These are phyloP conservation scores for Trichaptum fuscoviolaceum DNA, from an alignment of 768 basidiomycete genomes.

Conservation along the genomic window DNA sequence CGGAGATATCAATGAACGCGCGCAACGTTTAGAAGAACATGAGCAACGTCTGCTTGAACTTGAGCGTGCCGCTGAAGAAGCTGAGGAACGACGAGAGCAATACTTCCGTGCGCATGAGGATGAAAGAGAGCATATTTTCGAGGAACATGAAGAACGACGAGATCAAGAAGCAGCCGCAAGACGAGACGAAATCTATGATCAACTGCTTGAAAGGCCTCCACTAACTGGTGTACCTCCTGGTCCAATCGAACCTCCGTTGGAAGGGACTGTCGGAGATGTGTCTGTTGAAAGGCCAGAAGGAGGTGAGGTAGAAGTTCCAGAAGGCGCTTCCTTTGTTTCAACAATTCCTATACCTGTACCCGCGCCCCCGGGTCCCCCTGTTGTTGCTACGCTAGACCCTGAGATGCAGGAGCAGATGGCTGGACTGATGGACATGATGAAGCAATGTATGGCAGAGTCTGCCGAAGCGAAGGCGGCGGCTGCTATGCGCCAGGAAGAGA, in stretches of 20 bases:
- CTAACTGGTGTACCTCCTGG: constrained; percentile 10
- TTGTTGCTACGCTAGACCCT: neutral
- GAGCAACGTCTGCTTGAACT: constrained; percentile 46
- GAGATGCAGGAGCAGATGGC: constrained; percentile 6
- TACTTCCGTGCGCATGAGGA: constrained; percentile 65
- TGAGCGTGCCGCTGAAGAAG: constrained; percentile 45
- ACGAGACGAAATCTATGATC: constrained; percentile 37
- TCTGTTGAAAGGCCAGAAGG: constrained; percentile 7
- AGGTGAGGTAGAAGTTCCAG: neutral
- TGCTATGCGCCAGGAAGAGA: constrained; percentile 14
- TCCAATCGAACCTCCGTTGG: neutral
- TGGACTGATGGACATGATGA: constrained; percentile 6
- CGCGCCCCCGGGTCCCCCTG: too few species aligned
- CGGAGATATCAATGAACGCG: constrained; percentile 40
- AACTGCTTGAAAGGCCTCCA: constrained; percentile 20
- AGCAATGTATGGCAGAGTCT: constrained; percentile 9
- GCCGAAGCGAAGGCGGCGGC: constrained; percentile 16
- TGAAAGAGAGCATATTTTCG: constrained; percentile 55
- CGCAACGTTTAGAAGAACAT: constrained; percentile 52
- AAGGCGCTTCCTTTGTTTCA: neutral
- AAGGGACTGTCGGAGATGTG: neutral
- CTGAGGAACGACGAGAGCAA: constrained; percentile 58
- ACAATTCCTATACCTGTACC: neutral
- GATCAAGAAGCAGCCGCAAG: constrained; percentile 50
- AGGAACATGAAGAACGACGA: constrained; percentile 53